These are phyloP conservation scores for Acanthamoeba divionensis DNA, from an alignment of 208 protist species.

Conservation along the genomic window DNA sequence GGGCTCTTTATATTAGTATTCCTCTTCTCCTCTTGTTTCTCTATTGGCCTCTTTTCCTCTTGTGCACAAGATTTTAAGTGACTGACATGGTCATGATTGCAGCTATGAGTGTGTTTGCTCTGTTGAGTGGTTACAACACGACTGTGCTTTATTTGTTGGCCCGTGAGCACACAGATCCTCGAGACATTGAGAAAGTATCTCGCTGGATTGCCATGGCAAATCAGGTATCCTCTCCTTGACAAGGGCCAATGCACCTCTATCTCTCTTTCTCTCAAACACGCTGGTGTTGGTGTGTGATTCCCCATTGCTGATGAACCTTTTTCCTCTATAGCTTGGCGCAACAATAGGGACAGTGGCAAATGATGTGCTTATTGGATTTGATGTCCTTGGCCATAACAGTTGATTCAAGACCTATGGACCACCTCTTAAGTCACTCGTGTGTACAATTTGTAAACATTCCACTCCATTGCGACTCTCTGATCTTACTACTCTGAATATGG, in stretches of 20 bases:
- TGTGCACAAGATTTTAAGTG: too few relatives aligned
- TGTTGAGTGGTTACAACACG: constrained; percentile 34
- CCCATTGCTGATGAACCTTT: not conserved
- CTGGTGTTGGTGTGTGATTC: not conserved
- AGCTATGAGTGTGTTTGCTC: not conserved
- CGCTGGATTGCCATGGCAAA: constrained; percentile 36
- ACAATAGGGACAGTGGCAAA: constrained; percentile 10
- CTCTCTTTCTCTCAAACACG: not conserved
- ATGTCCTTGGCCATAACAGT: too few relatives aligned
- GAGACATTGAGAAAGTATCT: constrained; percentile 10
- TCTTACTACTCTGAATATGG: too few relatives aligned
- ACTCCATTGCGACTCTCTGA: too few relatives aligned
- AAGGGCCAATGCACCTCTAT: not conserved
- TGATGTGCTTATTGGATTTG: not conserved
- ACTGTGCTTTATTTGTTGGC: not conserved
- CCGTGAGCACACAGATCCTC: not conserved
- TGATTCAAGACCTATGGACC: too few relatives aligned
- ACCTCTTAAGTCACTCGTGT: too few relatives aligned
- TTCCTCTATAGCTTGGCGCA: not conserved
- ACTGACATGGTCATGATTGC: not conserved
- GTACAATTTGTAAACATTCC: too few relatives aligned
- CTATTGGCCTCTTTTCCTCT: not conserved
- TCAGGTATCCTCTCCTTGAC: not conserved
- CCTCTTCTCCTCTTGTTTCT: not conserved
- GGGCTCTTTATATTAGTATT: not conserved